phyloP scores from a whole-genome alignment of 148 eudicot genomes.

The Chenopodium formosanum region DNA sequence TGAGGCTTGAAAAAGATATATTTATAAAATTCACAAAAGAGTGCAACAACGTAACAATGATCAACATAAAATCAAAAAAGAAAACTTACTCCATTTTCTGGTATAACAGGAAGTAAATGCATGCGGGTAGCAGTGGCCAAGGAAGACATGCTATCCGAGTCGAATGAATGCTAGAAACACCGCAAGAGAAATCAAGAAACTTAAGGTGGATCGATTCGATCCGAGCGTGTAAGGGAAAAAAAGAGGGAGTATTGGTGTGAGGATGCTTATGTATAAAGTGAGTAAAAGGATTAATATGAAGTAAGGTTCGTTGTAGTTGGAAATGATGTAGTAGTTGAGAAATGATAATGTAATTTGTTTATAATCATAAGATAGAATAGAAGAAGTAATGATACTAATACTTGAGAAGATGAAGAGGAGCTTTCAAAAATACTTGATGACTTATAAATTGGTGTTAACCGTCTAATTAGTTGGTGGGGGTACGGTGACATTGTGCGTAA shows the following conservation, averaged over 20 bases:
- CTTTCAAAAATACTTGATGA: constrained; percentile 8
- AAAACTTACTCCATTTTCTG: constrained; percentile 4
- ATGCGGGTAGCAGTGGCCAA: constrained; percentile 10
- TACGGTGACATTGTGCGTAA: not conserved
- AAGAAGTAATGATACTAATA: not conserved
- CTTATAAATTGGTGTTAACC: constrained; percentile 8
- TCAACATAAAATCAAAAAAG: not conserved
- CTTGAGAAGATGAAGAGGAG: constrained; percentile 25
- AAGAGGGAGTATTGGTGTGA: not conserved
- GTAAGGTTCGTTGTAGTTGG: not conserved
- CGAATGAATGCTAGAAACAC: not conserved
- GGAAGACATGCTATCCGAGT: not conserved
- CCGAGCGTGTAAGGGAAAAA: not conserved
- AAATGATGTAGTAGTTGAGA: not conserved
- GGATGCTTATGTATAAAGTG: constrained; percentile 1
- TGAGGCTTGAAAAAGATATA: too few species aligned
- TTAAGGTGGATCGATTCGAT: not conserved
- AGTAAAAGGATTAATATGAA: not conserved
- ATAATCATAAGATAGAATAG: not conserved
- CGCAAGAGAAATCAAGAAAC: not conserved
- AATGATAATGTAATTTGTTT: not conserved
- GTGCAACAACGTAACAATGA: not conserved
- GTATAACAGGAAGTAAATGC: not conserved
- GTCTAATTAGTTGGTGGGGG: constrained; percentile 22
- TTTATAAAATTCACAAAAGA: too few species aligned